Evolutionary conservation across 805 yeast species (phyloP), one percentile per base, ranked within the genome.

Genomic region (Starmerella sp.): DNA sequence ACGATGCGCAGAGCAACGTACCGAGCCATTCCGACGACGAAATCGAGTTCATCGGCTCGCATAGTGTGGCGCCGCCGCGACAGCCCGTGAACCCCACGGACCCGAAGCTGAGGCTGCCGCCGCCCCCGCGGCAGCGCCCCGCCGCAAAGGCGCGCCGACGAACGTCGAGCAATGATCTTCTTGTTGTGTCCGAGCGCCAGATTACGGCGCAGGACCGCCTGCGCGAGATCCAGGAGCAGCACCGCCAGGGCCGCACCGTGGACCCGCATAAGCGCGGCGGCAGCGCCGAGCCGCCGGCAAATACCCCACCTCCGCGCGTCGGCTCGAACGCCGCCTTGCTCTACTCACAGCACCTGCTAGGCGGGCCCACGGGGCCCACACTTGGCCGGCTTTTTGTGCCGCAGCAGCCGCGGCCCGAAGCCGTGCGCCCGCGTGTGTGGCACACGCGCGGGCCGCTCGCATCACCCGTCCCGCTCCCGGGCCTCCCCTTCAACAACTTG

Each of bases 151-250:
- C 36, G 15, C 48, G 37, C 28, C 35, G 36, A 5, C 45, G 29
- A 5, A 31, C 7, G 15, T 13, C 52, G 10, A 38, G 14, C n/a
- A 53, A 42, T 39, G 61, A 50, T n/a, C 10, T 56, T 4, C 42
- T 52, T 6, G 52, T 59, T 10, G 55, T 57, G 13, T 51, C 48
- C 5, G 52, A 55, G 39, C 53, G 51, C 37, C 35, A 22, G 17
- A 32, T 59, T 34, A 59, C 60, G 11, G 44, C 59, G 4, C 56
- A 57, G 52, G 62, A 59, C 32, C 50, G 58, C 15, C 51, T 59
- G 17, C 34, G 41, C 32, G 52, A 29, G 14, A 53, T 59, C 30
- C 62, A 56, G 39, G 60, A 52, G 31, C 46, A 43, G 30, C 62
- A 59, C 32, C 42, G 53, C 14, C 54, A 59, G 11, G 58, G 58